phyloP scores from a whole-genome alignment of 78 protist genomes.

The Dictyostelium discoideum region DNA sequence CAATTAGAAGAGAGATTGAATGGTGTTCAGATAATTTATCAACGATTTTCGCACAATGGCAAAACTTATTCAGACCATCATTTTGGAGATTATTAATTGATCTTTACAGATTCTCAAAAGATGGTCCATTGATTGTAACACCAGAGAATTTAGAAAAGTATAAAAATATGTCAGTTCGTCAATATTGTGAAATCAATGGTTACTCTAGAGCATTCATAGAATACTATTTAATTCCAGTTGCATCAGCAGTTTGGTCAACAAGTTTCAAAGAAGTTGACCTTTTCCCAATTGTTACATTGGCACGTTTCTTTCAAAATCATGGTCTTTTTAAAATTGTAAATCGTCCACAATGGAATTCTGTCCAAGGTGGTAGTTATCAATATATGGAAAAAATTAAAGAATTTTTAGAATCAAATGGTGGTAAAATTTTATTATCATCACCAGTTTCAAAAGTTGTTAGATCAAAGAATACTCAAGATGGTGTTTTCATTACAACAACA shows the following conservation, averaged over 20 bases:
- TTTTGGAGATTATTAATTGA: constrained; percentile 45
- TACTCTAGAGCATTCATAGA: constrained; percentile 44
- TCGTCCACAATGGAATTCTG: constrained; percentile 61
- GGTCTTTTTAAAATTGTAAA: constrained; percentile 24
- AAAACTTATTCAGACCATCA: constrained; percentile 29
- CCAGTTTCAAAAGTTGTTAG: constrained; percentile 4
- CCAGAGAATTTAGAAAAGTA: constrained; percentile 1
- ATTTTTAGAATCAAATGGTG: constrained; percentile 10
- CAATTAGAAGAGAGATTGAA: constrained; percentile 17
- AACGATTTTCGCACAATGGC: constrained; percentile 43
- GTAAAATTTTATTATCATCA: not conserved
- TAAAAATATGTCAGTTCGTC: constrained; percentile 3
- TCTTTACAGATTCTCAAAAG: constrained; percentile 28
- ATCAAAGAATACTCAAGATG: not conserved
- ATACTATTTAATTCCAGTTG: constrained; percentile 58
- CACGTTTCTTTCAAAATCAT: constrained; percentile 50
- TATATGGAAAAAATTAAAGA: constrained; percentile 25
- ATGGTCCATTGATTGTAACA: constrained; percentile 13
- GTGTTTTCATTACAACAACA: not conserved
- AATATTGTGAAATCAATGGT: not conserved
- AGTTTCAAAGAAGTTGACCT: constrained; percentile 33
- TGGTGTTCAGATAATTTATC: constrained; percentile 44
- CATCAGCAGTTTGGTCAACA: constrained; percentile 63
- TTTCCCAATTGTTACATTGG: constrained; percentile 44
- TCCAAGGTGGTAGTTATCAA: constrained; percentile 28